These are phyloP conservation scores for Lasiodiplodia theobromae DNA, from an alignment of 2,329 filamentous ascomycete species.

Conservation along the genomic window DNA sequence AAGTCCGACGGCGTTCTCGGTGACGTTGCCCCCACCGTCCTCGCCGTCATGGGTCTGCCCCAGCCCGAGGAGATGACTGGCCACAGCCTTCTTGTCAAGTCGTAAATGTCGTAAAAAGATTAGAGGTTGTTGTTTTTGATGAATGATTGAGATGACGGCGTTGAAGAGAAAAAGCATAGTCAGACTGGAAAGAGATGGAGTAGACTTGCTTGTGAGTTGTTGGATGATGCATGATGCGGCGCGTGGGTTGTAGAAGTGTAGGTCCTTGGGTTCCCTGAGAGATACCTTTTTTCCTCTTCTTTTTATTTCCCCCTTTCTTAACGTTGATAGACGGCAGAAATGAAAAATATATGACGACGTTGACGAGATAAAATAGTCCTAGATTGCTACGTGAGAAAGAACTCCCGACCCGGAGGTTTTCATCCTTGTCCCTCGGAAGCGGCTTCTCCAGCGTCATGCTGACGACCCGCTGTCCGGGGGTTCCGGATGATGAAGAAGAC, in stretches of 20 bases:
- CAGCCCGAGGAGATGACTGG: constrained; percentile 95
- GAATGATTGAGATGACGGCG: constrained; percentile 5
- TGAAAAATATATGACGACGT: constrained; percentile 5
- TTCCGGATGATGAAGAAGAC: too few species aligned
- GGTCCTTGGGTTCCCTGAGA: not conserved
- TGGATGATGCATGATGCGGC: constrained; percentile 13
- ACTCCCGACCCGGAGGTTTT: not conserved
- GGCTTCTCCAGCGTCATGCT: too few species aligned
- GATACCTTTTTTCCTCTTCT: not conserved
- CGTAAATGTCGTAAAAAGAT: constrained; percentile 43
- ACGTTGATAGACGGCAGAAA: constrained; percentile 20
- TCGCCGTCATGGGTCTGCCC: constrained; percentile 88
- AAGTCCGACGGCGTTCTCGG: constrained; percentile 89
- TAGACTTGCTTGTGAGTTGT: constrained; percentile 5
- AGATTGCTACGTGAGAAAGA: not conserved
- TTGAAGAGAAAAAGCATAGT: constrained; percentile 11
- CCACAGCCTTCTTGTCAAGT: constrained; percentile 80
- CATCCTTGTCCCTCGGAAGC: too few species aligned
- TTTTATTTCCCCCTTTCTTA: not conserved
- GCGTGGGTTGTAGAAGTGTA: constrained; percentile 21
- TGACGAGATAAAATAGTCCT: not conserved
- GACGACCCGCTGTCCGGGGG: too few species aligned
- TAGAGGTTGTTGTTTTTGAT: not conserved
- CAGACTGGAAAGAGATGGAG: not conserved
- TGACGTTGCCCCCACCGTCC: constrained; percentile 93